Evolutionary conservation across 106 monocot genomes (phyloP).

Genomic region (Platanthera zijinensis): DNA sequence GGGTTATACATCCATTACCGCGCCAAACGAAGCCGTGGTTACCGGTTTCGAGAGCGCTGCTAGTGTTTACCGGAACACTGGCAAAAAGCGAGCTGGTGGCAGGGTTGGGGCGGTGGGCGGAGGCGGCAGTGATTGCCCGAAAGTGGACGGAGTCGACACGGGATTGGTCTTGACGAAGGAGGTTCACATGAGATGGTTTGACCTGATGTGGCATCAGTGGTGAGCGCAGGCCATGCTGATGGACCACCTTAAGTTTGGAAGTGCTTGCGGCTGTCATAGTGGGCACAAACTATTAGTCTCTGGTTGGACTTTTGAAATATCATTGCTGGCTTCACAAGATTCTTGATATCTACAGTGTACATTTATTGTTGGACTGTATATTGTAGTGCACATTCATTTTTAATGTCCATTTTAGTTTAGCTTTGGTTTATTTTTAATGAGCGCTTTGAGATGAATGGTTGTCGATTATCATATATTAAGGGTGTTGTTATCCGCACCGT

Average conservation of each 20-base stretch:
- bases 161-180: constrained; percentile 9
- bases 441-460: too few relatives aligned
- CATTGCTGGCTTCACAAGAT: too few relatives aligned
- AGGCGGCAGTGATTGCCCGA: neutral
- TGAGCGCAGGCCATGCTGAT: constrained; percentile 13
- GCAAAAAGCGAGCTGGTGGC: neutral
- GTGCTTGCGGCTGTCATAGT: neutral
- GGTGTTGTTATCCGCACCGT: too few relatives aligned
- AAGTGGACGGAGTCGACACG: constrained; percentile 10
- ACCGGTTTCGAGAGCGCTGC: neutral
- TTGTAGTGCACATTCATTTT: too few relatives aligned
- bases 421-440: too few relatives aligned
- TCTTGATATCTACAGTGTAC: too few relatives aligned
- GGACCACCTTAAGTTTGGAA: constrained; percentile 4
- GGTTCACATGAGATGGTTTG: constrained; percentile 3
- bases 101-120: neutral
- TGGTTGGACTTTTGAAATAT: too few relatives aligned
- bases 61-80: neutral
- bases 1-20: too few relatives aligned
- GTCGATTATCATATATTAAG: too few relatives aligned
- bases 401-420: too few relatives aligned
- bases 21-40: neutral
- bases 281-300: neutral
- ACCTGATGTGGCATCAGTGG: neutral
- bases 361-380: too few relatives aligned